These are phyloP conservation scores for Staphylotrichum longicolle DNA, from an alignment of 495 filamentous ascomycete genomes.

Conservation along the genomic window DNA sequence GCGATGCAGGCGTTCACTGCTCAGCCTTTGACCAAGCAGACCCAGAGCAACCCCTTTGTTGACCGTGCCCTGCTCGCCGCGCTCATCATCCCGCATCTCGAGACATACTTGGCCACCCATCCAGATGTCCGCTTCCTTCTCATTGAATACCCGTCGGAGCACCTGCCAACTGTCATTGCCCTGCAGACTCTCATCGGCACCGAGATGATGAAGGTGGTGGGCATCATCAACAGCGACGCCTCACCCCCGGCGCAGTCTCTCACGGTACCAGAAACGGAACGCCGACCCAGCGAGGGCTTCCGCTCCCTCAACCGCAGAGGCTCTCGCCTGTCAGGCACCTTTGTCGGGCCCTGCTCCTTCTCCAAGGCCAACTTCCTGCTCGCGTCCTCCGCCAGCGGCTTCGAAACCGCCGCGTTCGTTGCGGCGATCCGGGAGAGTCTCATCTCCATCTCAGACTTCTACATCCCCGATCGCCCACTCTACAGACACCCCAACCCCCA, in stretches of 20 bases:
- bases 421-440: conserved; percentile 43
- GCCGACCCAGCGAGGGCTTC: conserved; percentile 18
- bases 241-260: conserved; percentile 10
- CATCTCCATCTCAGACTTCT: conserved; percentile 35
- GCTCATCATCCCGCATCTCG: conserved; percentile 47
- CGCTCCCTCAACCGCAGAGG: conserved; percentile 7
- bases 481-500: background rate
- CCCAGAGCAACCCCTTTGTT: conserved; percentile 46
- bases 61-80: conserved; percentile 44
- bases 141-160: conserved; percentile 48
- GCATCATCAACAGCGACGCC: conserved; percentile 39
- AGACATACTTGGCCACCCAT: conserved; percentile 42
- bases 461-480: conserved; percentile 33
- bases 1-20: conserved; percentile 50
- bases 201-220: conserved; percentile 44
- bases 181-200: conserved; percentile 44
- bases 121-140: conserved; percentile 44
- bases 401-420: conserved; percentile 42
- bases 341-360: conserved; percentile 29
- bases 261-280: conserved; percentile 11
- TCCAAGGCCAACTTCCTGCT: conserved; percentile 46
- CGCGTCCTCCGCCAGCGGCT: conserved; percentile 39
- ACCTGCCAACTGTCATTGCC: conserved; percentile 44
- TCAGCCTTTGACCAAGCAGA: conserved; percentile 44
- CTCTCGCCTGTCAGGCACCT: conserved; percentile 11